Base-by-base conservation (phyloP, 129 eudicot species). In the Ambrosia artemisiifolia region DNA sequence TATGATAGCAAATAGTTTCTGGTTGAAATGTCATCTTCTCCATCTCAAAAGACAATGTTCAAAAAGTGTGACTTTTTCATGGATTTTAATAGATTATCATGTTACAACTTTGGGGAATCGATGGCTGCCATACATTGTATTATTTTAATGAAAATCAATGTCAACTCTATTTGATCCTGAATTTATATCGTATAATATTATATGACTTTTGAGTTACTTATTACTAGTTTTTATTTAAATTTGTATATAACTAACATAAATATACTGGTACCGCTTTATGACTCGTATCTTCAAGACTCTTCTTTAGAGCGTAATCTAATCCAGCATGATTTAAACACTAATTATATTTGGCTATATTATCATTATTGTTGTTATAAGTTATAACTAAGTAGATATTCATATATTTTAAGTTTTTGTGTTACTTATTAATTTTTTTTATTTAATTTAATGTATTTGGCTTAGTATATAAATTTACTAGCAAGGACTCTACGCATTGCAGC, bases 111-210 rank as follows among this genome's bases (percentile, higher is more conserved):
- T 56, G 36, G 63, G n/a, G 30, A 53, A 24, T 57, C 64, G 17
- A 57, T 57, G 64, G 38, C 64, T 57, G 11, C 16, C 64, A 28
- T 30, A 57, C 36, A 57, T 57, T 11, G 38, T 28, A 24, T 57
- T 24, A 57, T 57, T 57, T 57, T 57, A 54, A 24, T 57, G 16
- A 7, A 57, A 24, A 57, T 57, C 36, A 28, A 28, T 28, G 64
- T 57, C 40, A 57, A 57, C 64, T 11, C 64, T 55, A 55, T 55
- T 55, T 55, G 62, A 24, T 57, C 38, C 38, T 57, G 38, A n/a
- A 57, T 57, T 24, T 57, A 18, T 19, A 8, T 8, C 61, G 1
- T 18, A 17, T 5, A 7, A 8, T 53, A 53, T 17, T 50, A 14
- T 4, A 50, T 14, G 19, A 14, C 24, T 14, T 50, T 50, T 50